Evolutionary conservation across 257 asterid genomes (phyloP), one percentile per base, ranked within the genome.

Genomic region (Mentha longifolia): DNA sequence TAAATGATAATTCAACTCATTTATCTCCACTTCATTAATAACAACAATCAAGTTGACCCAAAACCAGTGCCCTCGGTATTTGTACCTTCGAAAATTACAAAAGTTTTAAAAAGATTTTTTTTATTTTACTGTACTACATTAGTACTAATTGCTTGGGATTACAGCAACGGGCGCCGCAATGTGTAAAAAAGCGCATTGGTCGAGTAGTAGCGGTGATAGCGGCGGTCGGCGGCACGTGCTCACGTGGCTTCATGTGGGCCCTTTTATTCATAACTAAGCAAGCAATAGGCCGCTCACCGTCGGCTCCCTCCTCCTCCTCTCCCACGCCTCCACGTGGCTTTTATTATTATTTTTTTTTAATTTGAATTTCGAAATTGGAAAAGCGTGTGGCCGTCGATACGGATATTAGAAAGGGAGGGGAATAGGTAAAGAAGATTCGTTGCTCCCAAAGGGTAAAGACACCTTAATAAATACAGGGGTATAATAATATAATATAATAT

Each of bases 161-260:
- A 52, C 14, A 39, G 73, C 50, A 67, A 59, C 5, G 68, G 35
- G 17, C 82, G 83, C 77, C 79, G 77, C 83, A 71, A 69, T 37
- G 41, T 20, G 41, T 37, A 7, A n/a, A 54, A 68, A 58, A 54
- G 13, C 6, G 56, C 9, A 20, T 68, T 68, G 65, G 67, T 16
- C 43, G 61, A 60, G 63, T 25, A 15, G 56, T 28, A 49, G 68
- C 79, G 68, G 70, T 68, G 72, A 74, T 78, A 60, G 76, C 81
- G n/a, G 83, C 72, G 73, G 52, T 33, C 46, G 64, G n/a, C n/a
- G 69, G 75, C 76, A 85, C 87, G 83, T 82, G 80, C 74, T 80
- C 85, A 82, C 82, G 87, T 85, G 87, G 70, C 75, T 25, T 64
- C 84, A 79, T 68, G 88, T 81, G 85, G 78, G 68, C 78, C 82